phyloP scores from a whole-genome alignment of 306 rosid species.

The Cucurbita moschata region DNA sequence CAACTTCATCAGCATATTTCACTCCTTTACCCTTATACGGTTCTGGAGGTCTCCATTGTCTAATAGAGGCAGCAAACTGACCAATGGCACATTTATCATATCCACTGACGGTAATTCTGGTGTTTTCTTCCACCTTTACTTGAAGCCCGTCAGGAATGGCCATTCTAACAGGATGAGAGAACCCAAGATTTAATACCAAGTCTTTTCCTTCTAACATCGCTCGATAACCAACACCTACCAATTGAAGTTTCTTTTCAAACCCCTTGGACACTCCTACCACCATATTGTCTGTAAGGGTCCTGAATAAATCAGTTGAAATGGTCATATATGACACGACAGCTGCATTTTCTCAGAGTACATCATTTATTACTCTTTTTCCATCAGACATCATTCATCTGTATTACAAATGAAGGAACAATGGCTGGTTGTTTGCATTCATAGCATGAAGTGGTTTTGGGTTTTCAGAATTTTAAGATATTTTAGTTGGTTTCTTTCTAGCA shows the following conservation, averaged over 20 bases:
- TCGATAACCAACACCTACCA: constrained; percentile 95
- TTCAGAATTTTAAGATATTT: too few relatives aligned
- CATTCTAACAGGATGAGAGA: constrained; percentile 96
- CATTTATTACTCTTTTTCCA: too few relatives aligned
- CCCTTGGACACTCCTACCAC: constrained; percentile 96
- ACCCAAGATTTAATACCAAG: constrained; percentile 79
- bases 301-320: constrained; percentile 19
- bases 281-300: constrained; percentile 88
- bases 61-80: constrained; percentile 79
- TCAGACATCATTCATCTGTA: too few relatives aligned
- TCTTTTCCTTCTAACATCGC: constrained; percentile 66
- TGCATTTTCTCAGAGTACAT: too few relatives aligned
- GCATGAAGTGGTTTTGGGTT: too few relatives aligned
- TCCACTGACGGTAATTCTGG: constrained; percentile 70
- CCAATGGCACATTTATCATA: constrained; percentile 75
- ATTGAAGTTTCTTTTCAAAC: constrained; percentile 80
- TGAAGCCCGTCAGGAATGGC: constrained; percentile 54
- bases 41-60: constrained; percentile 97
- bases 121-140: constrained; percentile 86
- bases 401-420: too few relatives aligned
- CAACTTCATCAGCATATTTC: constrained; percentile 79
- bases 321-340: neutral
- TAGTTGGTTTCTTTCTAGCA: too few relatives aligned
- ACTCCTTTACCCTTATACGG: constrained; percentile 98
- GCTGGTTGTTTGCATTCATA: too few relatives aligned